Evolutionary conservation across 768 basidiomycete genomes (phyloP).

Genomic region (Clavaria fumosa): DNA sequence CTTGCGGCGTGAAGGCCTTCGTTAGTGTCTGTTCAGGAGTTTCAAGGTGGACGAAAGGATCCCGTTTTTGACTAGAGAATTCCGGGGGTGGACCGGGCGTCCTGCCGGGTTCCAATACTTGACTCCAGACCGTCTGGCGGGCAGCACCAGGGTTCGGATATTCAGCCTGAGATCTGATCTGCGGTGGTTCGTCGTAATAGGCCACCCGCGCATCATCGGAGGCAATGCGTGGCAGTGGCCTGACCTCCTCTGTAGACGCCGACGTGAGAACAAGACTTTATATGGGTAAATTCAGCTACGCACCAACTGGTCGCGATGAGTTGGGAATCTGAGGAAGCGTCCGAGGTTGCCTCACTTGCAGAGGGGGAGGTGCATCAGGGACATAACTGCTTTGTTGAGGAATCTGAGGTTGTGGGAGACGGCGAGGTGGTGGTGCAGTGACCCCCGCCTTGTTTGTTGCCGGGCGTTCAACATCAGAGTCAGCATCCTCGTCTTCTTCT

Average conservation of each 20-base stretch:
- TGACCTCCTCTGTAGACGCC: slow-evolving; percentile 30
- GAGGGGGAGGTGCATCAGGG: slow-evolving; percentile 20
- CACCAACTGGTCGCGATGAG: slow-evolving; percentile 14
- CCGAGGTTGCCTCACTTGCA: slow-evolving; percentile 42
- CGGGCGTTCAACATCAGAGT: slow-evolving; percentile 37
- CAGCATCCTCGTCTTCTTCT: slow-evolving; percentile 63
- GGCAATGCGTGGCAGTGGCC: slow-evolving; percentile 24
- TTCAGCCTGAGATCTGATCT: slow-evolving; percentile 40
- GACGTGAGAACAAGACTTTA: slow-evolving; percentile 21
- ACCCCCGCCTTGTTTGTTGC: neutral
- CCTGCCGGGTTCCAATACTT: slow-evolving; percentile 62
- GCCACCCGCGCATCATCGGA: slow-evolving; percentile 38
- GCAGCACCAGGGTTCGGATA: slow-evolving; percentile 36
- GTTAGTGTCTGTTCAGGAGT: slow-evolving; percentile 59
- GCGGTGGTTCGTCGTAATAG: slow-evolving; percentile 39
- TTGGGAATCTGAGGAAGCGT: slow-evolving; percentile 51
- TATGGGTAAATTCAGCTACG: too few relatives aligned
- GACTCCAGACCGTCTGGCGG: slow-evolving; percentile 75
- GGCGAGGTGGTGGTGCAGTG: too few relatives aligned
- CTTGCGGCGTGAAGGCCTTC: slow-evolving; percentile 90
- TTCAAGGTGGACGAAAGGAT: slow-evolving; percentile 64
- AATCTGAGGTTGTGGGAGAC: too few relatives aligned
- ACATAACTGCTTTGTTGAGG: slow-evolving; percentile 11
- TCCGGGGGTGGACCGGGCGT: slow-evolving; percentile 30
- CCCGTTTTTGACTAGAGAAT: slow-evolving; percentile 21